Evolutionary conservation across 345 rosid species (phyloP), one percentile per base, ranked within the genome.

Genomic region (Arabis hirsuta): DNA sequence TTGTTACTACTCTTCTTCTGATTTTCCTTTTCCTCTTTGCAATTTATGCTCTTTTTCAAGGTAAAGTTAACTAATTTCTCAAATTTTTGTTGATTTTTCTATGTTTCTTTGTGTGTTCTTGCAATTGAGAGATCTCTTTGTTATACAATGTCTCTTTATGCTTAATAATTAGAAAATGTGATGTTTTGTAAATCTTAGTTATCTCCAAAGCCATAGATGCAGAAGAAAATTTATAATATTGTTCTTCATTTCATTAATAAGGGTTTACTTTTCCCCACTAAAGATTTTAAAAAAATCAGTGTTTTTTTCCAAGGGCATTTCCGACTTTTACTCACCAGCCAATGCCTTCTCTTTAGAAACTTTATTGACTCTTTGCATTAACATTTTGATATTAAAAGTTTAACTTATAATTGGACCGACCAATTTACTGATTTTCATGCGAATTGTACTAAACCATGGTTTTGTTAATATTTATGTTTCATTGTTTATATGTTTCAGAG

Each of bases 401-500:
- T 73, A n/a, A 42, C 9, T 59, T 47, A 58, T 24, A 58, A 57
- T 19, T 54, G 69, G 64, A 53, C 69, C 52, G 63, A 67, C 73
- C 63, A 43, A 7, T 60, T 44, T 12, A 24, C 57, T 29, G 41
- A 63, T 46, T 70, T 29, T 29, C 47, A 39, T 70, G 53, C 65
- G 31, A 65, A 9, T 48, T 65, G 31, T 41, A 39, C 50, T 22
- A 22, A 22, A 22, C 24, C 24, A 22, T 22, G 24, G 24, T 22
- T 22, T 22, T 22, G 24, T 22, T 22, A 22, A 22, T 55, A 2
- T 9, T 4, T 51, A 50, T 39, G 41, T 54, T 34, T 19, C 1
- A 4, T 48, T 19, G 26, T 19, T 4, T 3, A 12, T 27, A 8
- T 48, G 12, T 59, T 80, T 60, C 84, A 91, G 7, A 69, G 75